Base-by-base conservation (phyloP, 495 filamentous ascomycete genomes). In the Cladorrhinum samala region DNA sequence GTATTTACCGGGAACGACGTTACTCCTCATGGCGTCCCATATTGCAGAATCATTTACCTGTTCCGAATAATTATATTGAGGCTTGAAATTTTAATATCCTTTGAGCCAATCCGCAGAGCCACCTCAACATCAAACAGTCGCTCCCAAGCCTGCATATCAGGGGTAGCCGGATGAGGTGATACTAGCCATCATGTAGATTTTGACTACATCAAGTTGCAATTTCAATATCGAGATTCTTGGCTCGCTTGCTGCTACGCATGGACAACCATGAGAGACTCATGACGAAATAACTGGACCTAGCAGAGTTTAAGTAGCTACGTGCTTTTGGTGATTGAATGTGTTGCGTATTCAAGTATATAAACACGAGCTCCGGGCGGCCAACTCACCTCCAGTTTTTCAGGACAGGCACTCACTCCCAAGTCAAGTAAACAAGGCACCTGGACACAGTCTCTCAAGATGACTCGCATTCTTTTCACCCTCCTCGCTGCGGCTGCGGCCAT, bases 401-500 rank as follows among this genome's bases (percentile, higher is more conserved):
- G 27, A 33, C 27, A 33, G 27, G 11, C 27, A 33, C 27, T 33
- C 27, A 33, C 6, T 33, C 27, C 11, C 27, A 37, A 18, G 23
- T 9, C 25, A 20, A 47, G 21, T 16, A 9, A n/a, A 17, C 24
- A 47, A 7, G 11, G 24, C 8, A 8, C 39, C n/a, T 41, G 39
- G n/a, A 33, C 5, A 33, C 27, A 33, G n/a, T 33, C n/a, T 16
- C 17, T 46, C 55, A 55, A 33, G 24, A 61, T 61, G 58, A 61
- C 54, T 18, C 58, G 57, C 41, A 50, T 55, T 30, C 24, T 58
- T 18, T 9, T 54, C 42, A 54, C 54, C 20, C 51, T 55, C 37
- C 43, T 61, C 20, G 55, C 55, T 24, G 49, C 58, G 41, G 55
- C 51, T 17, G 43, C 55, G 18, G 59, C 59, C 42, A 16, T 62